phyloP scores from a whole-genome alignment of 2,329 filamentous ascomycete species.

The Pezicula neosporulosa region DNA sequence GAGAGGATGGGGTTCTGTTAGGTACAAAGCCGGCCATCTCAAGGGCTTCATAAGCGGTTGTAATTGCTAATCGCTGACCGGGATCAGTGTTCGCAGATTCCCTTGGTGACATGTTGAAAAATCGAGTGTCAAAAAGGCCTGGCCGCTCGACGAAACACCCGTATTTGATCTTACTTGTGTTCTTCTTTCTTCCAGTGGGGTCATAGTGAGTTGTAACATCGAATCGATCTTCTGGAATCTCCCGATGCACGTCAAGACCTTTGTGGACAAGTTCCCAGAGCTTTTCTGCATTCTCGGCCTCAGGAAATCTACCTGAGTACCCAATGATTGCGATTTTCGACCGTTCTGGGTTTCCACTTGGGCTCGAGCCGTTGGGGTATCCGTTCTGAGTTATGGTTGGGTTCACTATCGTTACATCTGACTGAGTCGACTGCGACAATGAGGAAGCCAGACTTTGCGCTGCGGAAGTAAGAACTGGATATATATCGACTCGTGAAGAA shows the following conservation, averaged over 20 bases:
- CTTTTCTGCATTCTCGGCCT: conserved; percentile 64
- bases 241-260: conserved; percentile 69
- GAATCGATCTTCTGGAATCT: conserved; percentile 64
- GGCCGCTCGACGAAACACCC: conserved; percentile 69
- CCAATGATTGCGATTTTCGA: conserved; percentile 66
- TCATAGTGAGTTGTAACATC: conserved; percentile 68
- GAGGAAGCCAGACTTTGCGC: too few relatives aligned
- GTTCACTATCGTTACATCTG: too few relatives aligned
- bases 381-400: too few relatives aligned
- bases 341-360: too few relatives aligned
- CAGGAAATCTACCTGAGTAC: conserved; percentile 73
- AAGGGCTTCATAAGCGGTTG: conserved; percentile 75
- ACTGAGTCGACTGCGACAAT: too few relatives aligned
- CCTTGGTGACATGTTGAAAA: conserved; percentile 82
- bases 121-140: conserved; percentile 71
- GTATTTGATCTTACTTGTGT: conserved; percentile 71
- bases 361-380: too few relatives aligned
- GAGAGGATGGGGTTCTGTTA: conserved; percentile 11
- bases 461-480: too few relatives aligned
- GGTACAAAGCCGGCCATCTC: conserved; percentile 72
- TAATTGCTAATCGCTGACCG: conserved; percentile 71
- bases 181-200: conserved; percentile 66
- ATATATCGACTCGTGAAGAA: too few relatives aligned
- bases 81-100: conserved; percentile 78
- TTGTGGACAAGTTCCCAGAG: conserved; percentile 74